These are phyloP conservation scores for Eragrostis curvula DNA, from an alignment of 176 grass and related monocot genomes.

Conservation along the genomic window DNA sequence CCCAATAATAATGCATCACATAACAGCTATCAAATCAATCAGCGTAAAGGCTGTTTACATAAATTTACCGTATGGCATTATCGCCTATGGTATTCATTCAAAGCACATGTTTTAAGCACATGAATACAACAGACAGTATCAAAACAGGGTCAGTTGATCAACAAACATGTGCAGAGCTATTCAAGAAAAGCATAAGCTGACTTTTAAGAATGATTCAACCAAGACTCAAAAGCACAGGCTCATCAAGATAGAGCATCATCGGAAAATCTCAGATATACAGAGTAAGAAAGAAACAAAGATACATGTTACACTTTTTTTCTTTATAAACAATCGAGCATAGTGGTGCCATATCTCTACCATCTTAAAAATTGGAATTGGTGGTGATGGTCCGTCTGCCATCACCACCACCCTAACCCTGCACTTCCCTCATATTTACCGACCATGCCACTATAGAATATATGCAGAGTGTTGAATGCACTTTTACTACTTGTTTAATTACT, in stretches of 20 bases:
- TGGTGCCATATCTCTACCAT: neutral
- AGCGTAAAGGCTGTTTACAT: constrained; percentile 8
- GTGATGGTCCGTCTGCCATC: no score
- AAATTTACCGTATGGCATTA: constrained; percentile 32
- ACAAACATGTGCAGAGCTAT: constrained; percentile 22
- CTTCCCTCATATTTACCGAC: no score
- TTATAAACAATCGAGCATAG: neutral
- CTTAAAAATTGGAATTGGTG: no score
- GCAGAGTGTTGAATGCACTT: no score
- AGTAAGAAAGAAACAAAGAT: neutral
- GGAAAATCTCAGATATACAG: constrained; percentile 3
- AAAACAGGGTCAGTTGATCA: constrained; percentile 17
- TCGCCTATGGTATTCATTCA: neutral
- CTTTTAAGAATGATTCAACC: constrained; percentile 8
- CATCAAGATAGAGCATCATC: neutral
- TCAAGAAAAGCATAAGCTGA: neutral
- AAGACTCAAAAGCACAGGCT: neutral
- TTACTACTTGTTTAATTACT: no score
- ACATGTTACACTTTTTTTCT: neutral
- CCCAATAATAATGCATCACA: constrained; percentile 49
- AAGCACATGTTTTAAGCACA: constrained; percentile 22
- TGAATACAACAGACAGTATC: constrained; percentile 8
- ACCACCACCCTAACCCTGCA: no score
- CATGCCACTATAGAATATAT: no score
- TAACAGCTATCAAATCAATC: constrained; percentile 41